A percentile compares a stretch with the other conserved stretches of the same genome.
phyloP scores from a whole-genome alignment of 2,329 filamentous ascomycete genomes.

The Colletotrichum magnum region DNA sequence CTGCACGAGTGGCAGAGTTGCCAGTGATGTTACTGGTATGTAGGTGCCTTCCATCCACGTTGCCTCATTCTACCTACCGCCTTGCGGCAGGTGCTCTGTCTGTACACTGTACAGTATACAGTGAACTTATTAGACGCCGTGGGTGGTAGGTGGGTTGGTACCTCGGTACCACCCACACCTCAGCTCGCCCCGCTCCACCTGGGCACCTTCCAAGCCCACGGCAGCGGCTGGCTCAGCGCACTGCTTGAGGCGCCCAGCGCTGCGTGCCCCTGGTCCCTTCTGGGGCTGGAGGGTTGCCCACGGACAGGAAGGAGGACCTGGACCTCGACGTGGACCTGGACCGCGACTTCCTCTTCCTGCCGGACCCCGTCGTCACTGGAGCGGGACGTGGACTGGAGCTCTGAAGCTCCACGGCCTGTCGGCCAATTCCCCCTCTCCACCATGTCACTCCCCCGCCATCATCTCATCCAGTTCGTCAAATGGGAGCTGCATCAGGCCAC shows the following conservation, averaged over 20 bases:
- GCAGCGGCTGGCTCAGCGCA: conserved; percentile 16
- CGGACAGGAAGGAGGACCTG: neutral
- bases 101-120: neutral
- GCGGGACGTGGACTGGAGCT: neutral
- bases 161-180: conserved; percentile 27
- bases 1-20: neutral
- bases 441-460: conserved; percentile 37
- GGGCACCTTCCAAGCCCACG: conserved; percentile 11
- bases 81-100: neutral
- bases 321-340: conserved; percentile 10
- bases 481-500: conserved; percentile 39
- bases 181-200: conserved; percentile 18
- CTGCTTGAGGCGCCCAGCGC: conserved; percentile 21
- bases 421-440: neutral
- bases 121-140: neutral
- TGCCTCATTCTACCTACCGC: no score
- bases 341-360: no score
- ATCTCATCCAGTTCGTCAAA: conserved; percentile 31
- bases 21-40: no score
- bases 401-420: no score
- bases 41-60: no score
- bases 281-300: conserved; percentile 4
- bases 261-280: neutral
- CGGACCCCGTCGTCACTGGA: neutral
- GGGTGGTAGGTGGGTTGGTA: neutral